Conservation (phyloP, 2,329 filamentous ascomycete genomes). For the Xylariaceae sp. region DNA sequence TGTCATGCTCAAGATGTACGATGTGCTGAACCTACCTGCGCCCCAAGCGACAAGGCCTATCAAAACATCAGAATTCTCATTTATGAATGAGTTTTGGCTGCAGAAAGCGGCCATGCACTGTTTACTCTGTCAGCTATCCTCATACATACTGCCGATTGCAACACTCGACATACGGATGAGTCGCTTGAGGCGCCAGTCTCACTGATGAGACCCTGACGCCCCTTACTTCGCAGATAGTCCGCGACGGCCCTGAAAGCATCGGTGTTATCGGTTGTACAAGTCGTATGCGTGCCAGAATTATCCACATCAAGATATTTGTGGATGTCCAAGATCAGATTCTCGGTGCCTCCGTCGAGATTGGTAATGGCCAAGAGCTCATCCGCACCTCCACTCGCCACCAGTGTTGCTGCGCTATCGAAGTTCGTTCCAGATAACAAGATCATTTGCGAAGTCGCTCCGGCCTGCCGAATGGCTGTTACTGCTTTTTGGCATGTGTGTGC, state of each 20-base stretch:
- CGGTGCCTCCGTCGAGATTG: slow-evolving; percentile 56
- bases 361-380: slow-evolving; percentile 49
- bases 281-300: slow-evolving; percentile 48
- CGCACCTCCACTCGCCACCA: slow-evolving; percentile 47
- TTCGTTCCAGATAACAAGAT: slow-evolving; percentile 63
- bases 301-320: slow-evolving; percentile 59
- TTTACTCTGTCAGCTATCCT: slow-evolving; percentile 1
- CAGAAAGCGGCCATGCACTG: slow-evolving; percentile 43
- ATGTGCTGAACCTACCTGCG: slow-evolving; percentile 40
- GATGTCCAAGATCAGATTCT: slow-evolving; percentile 55
- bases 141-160: background rate
- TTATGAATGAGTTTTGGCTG: slow-evolving; percentile 44
- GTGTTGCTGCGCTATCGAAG: slow-evolving; percentile 48
- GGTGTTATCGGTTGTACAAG: slow-evolving; percentile 52
- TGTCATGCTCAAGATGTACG: slow-evolving; percentile 42
- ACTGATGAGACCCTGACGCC: slow-evolving; percentile 46
- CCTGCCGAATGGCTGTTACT: slow-evolving; percentile 61
- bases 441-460: slow-evolving; percentile 59
- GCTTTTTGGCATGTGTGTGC: slow-evolving; percentile 56
- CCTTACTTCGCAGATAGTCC: slow-evolving; percentile 42
- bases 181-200: slow-evolving; percentile 49
- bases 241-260: slow-evolving; percentile 45
- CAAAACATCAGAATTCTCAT: slow-evolving; percentile 44
- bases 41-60: slow-evolving; percentile 44
- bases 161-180: slow-evolving; percentile 32